Evolutionary conservation across 139 green algal species (phyloP), one percentile per base, ranked within the genome.

Genomic region (Chlamydomonas incerta): DNA sequence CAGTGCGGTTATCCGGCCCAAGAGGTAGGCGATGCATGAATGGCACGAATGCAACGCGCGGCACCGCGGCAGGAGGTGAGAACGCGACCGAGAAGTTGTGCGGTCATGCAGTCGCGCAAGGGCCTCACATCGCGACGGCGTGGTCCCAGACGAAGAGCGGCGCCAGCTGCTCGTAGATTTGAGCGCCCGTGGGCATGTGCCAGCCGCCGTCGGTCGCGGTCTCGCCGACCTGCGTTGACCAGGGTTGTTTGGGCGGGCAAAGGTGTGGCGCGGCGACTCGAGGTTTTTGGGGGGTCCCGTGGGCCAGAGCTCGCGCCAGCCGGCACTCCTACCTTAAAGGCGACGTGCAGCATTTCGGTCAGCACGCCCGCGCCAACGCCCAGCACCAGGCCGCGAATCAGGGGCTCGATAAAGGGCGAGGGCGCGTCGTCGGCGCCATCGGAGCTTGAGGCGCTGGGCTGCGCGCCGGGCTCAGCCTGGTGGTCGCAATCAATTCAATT

Each of bases 121-220:
- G 8, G 60, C 34, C 75, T 62, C 57, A 85, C 79, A 85, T 68
- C 0, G 79, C 79, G 4, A 75, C 79, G 15, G 66, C 66, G 65
- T 97, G 93, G 77, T 97, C 94, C 68, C 70, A 82, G 10, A 93
- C 72, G 55, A 95, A 92, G 8, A 76, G 33, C 18, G 52, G 76
- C 17, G n/a, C 31, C 23, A 85, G 66, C 47, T 85, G 79, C 67
- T 85, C 79, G 31, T 85, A 85, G 23, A 85, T 57, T 55, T 76
- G 79, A 8, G 66, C 63, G 47, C 9, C 66, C 6, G 26, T 76
- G 13, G 79, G 79, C 3, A 85, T 24, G 65, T 85, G 79, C 3
- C 14, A 68, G 65, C 79, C 79, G 33, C 79, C 79, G 23, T 85
- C 79, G 26, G 66, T 74, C 4, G 79, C 50, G 23, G 74, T 52